A percentile compares a stretch with the other conserved stretches of the same genome.
These are phyloP conservation scores for Calonectria henricotiae DNA, from an alignment of 2,329 filamentous ascomycete genomes.

Conservation along the genomic window DNA sequence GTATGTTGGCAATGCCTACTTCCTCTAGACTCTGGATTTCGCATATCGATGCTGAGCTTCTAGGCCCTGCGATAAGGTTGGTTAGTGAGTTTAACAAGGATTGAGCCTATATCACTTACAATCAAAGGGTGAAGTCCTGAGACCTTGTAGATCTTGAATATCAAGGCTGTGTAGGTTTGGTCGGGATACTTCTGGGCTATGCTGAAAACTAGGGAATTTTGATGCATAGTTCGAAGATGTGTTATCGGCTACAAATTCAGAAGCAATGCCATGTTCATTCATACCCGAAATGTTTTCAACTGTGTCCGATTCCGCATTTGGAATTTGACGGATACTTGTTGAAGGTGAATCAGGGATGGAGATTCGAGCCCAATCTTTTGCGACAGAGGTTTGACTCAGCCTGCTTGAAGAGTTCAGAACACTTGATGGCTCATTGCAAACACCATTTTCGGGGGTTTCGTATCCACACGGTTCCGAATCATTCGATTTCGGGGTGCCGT, in stretches of 20 bases:
- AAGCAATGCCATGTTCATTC: constrained; percentile 36
- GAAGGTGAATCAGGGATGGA: neutral
- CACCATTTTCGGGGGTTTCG: neutral
- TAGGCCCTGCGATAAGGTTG: constrained; percentile 44
- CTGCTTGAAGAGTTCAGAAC: neutral
- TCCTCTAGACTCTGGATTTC: constrained; percentile 47
- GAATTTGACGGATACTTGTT: neutral
- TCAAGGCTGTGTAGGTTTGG: constrained; percentile 53
- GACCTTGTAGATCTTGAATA: constrained; percentile 55
- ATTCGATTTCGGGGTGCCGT: no score
- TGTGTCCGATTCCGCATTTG: neutral
- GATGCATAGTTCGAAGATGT: constrained; percentile 58
- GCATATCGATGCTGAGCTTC: constrained; percentile 40
- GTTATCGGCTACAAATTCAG: constrained; percentile 45
- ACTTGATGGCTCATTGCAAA: neutral
- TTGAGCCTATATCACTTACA: constrained; percentile 48
- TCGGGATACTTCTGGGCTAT: constrained; percentile 54
- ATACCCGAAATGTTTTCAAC: constrained; percentile 33
- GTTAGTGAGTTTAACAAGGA: neutral
- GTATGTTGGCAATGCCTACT: constrained; percentile 49
- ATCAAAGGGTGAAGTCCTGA: constrained; percentile 58
- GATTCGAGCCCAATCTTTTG: neutral
- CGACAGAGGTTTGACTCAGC: neutral
- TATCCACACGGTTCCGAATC: neutral
- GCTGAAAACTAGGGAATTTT: constrained; percentile 55